These are phyloP conservation scores for Nelumbo lutea DNA, from an alignment of 164 flowering plant genomes.

Conservation along the genomic window DNA sequence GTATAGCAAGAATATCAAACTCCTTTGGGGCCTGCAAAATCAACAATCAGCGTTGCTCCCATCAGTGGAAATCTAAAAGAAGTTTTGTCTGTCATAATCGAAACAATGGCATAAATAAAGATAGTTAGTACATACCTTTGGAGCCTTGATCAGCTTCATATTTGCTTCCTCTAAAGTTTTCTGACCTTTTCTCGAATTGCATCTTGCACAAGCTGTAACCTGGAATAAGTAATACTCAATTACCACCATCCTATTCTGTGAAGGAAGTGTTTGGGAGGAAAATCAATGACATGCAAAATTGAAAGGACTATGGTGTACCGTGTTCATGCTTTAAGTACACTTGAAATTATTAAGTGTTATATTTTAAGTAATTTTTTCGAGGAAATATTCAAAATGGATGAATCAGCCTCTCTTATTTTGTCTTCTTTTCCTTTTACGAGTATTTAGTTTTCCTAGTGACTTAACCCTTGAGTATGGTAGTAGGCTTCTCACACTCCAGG, in stretches of 20 bases:
- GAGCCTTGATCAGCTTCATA: constrained; percentile 69
- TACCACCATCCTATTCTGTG: background rate
- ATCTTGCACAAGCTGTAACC: constrained; percentile 90
- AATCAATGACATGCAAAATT: no score
- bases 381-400: no score
- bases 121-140: constrained; percentile 51
- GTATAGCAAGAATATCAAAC: constrained; percentile 78
- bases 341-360: no score
- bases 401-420: no score
- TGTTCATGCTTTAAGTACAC: no score
- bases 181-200: constrained; percentile 86
- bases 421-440: no score
- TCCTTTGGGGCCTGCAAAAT: constrained; percentile 74
- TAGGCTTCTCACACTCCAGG: no score
- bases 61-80: no score
- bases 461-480: no score
- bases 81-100: background rate
- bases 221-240: constrained; percentile 18
- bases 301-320: no score
- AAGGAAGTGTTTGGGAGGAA: background rate
- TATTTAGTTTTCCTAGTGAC: no score
- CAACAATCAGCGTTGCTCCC: background rate
- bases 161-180: constrained; percentile 83
- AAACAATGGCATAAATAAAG: background rate
- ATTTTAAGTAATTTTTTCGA: no score